phyloP scores from a whole-genome alignment of 345 rosid genomes.

The Gossypium turneri region DNA sequence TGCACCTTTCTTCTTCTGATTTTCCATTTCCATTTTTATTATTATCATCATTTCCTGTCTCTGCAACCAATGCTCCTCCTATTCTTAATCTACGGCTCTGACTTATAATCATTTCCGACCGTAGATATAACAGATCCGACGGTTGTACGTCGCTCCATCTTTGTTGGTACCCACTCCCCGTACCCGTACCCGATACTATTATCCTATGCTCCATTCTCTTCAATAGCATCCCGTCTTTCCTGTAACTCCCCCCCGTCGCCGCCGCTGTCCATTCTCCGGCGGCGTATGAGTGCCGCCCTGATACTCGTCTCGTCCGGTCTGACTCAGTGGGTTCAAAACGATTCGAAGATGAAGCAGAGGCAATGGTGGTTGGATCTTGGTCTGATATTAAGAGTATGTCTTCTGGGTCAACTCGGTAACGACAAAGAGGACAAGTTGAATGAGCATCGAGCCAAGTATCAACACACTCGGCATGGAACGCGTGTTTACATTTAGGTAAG shows the following conservation, averaged over 20 bases:
- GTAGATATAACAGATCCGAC: slow-evolving; percentile 62
- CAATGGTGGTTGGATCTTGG: neutral
- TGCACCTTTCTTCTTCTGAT: neutral
- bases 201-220: slow-evolving; percentile 70
- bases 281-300: slow-evolving; percentile 75
- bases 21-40: neutral
- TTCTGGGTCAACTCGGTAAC: slow-evolving; percentile 87
- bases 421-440: slow-evolving; percentile 93
- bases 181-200: slow-evolving; percentile 42
- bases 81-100: slow-evolving; percentile 35
- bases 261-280: slow-evolving; percentile 43
- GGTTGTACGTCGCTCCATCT: slow-evolving; percentile 86
- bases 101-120: slow-evolving; percentile 69
- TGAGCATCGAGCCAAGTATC: slow-evolving; percentile 97
- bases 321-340: neutral
- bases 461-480: slow-evolving; percentile 88
- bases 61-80: neutral
- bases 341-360: neutral
- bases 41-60: neutral
- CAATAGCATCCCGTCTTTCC: slow-evolving; percentile 64
- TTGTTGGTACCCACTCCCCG: slow-evolving; percentile 15
- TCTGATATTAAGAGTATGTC: slow-evolving; percentile 58
- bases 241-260: slow-evolving; percentile 25
- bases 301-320: slow-evolving; percentile 33
- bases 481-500: slow-evolving; percentile 86